Base-by-base conservation (phyloP, 208 protist genomes). In the Trypanosoma conorhini region DNA sequence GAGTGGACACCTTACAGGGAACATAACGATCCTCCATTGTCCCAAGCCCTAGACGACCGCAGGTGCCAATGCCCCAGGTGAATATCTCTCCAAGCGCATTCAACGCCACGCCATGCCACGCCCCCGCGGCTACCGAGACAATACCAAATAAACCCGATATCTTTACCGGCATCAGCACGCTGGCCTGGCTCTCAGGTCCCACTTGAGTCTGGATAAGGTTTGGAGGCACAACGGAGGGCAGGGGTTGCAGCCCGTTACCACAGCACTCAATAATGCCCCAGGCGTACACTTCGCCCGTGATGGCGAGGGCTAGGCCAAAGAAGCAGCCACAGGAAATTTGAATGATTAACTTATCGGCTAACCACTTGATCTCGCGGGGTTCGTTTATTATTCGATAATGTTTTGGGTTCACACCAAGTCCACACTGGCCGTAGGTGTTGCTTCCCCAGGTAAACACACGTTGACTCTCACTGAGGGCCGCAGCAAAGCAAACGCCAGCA, bases 241-340 rank as follows among this genome's bases (percentile, higher is more conserved):
- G 50, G 19, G 85, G 87, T 55, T 89, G 67, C 31, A 86, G 57
- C n/a, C 87, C 89, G 24, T 88, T 58, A 15, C 89, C 89, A 66
- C 87, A 91, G 82, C 89, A 95, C 67, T 95, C 89, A 58, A 93
- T 82, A 28, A 54, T 77, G 55, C 90, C 90, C 90, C 90, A 96
- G 59, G 77, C 84, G 69, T 91, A 96, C 54, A 96, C 87, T 24
- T 91, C 75, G 10, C 87, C 88, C 7, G 70, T 81, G 51, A 62
- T 78, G 59, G 80, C 84, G 59, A 96, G 59, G 26, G 87, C 88
- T 9, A 96, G 74, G 5, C 79, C 83, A 65, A 94, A 94, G 79
- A 83, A 93, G 77, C 77, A 90, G 31, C 87, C 91, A 77, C 91
- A 96, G 2, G 80, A 70, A 35, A 96, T 77, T 77, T 93, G 87